A percentile compares a stretch with the other conserved stretches of the same genome.
These are phyloP conservation scores for Ceratocystis eucalypticola DNA, from an alignment of 2,329 filamentous ascomycete genomes.

Conservation along the genomic window DNA sequence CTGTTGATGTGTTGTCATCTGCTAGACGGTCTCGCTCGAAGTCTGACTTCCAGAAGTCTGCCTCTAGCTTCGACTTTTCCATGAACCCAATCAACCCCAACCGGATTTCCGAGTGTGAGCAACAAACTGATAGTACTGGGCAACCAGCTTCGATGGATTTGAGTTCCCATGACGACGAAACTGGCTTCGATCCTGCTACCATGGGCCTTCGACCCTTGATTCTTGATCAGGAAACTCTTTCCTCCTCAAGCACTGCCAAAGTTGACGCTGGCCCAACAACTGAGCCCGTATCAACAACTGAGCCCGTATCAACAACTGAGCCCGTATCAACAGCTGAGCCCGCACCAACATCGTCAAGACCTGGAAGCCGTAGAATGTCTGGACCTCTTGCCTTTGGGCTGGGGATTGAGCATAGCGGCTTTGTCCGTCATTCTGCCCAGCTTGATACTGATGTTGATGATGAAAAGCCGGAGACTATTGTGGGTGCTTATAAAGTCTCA, in stretches of 20 bases:
- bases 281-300: background rate
- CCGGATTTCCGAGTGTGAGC: background rate
- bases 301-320: background rate
- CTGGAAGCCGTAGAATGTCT: background rate
- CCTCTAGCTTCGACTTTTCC: background rate
- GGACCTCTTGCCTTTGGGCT: conserved; percentile 27
- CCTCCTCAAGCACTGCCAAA: background rate
- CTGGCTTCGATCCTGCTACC: background rate
- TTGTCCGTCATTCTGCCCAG: background rate
- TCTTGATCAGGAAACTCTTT: background rate
- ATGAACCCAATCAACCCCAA: background rate
- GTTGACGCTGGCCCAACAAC: background rate
- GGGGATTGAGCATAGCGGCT: conserved; percentile 10
- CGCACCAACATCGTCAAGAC: background rate
- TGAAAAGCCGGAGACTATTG: background rate
- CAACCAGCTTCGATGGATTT: background rate
- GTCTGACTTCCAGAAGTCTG: conserved; percentile 2
- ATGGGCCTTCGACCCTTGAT: background rate
- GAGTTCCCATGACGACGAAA: background rate
- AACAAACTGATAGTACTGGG: background rate
- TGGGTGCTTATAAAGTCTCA: background rate
- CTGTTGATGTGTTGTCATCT: background rate
- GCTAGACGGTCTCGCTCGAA: conserved; percentile 3
- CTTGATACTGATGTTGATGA: background rate
- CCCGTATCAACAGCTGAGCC: background rate